Percentiles rank a stretch among this genome's conserved stretches.
Conservation (phyloP, 306 rosid species). For the Arachis stenosperma region DNA sequence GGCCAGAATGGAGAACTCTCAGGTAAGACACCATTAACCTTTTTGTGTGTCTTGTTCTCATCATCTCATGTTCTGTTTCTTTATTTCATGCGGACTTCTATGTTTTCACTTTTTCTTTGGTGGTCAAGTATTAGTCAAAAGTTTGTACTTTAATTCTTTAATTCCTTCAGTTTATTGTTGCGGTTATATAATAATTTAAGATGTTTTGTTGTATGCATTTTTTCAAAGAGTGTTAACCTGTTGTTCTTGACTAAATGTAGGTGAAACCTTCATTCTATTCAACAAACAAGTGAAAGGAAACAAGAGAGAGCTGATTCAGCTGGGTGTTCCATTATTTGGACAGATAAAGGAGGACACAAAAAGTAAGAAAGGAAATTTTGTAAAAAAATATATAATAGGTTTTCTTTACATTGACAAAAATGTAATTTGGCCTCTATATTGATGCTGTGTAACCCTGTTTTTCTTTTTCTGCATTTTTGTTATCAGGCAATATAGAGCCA, state of each 20-base stretch:
- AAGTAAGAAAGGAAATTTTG: constrained; percentile 46
- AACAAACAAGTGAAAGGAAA: constrained; percentile 89
- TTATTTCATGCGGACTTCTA: background rate
- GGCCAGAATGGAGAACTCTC: constrained; percentile 91
- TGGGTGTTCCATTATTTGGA: constrained; percentile 92
- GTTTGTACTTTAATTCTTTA: too few species aligned
- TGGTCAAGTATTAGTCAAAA: background rate
- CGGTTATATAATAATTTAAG: background rate
- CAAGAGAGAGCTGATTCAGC: constrained; percentile 91
- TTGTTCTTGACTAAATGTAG: constrained; percentile 46
- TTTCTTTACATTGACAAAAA: constrained; percentile 16
- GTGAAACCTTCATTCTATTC: constrained; percentile 88
- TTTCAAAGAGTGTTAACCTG: constrained; percentile 28
- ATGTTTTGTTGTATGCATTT: constrained; percentile 11
- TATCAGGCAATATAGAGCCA: constrained; percentile 80
- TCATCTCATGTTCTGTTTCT: background rate
- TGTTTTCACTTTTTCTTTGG: background rate
- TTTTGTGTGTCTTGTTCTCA: constrained; percentile 2
- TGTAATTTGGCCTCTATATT: constrained; percentile 14
- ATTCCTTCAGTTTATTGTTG: background rate
- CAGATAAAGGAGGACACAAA: constrained; percentile 71
- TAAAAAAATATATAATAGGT: constrained; percentile 25
- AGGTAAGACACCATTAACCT: constrained; percentile 48
- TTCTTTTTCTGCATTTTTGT: constrained; percentile 5
- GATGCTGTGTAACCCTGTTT: constrained; percentile 23